Conservation (phyloP, 352 stramenopile genomes). For the Globisporangium nodosum region DNA sequence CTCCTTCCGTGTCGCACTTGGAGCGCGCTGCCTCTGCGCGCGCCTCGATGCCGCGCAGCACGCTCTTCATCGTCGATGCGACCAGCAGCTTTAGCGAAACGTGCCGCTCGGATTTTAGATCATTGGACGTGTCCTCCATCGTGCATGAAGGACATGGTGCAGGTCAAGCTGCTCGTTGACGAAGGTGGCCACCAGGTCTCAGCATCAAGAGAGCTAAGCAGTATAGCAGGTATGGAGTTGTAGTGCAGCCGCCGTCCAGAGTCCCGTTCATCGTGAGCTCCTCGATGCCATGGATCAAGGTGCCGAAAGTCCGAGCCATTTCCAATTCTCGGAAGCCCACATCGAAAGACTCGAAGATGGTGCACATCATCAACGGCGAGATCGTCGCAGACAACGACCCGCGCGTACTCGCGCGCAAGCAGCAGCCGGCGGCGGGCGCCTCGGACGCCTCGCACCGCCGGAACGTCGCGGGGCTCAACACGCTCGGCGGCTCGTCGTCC, state of each 20-base stretch:
- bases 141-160: no score
- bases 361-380: constrained; percentile 88
- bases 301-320: no score
- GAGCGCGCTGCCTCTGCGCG: background rate
- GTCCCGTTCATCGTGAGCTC: no score
- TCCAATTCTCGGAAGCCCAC: no score
- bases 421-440: constrained; percentile 2
- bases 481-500: constrained; percentile 8
- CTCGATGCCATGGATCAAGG: no score
- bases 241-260: no score
- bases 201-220: no score
- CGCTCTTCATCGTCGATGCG: constrained; percentile 2
- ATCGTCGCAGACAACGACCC: constrained; percentile 84
- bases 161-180: no score
- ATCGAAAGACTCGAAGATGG: constrained; percentile 27
- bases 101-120: no score
- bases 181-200: no score
- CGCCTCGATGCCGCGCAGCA: background rate
- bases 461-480: constrained; percentile 19
- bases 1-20: background rate
- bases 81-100: background rate
- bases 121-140: no score
- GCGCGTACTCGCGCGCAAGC: constrained; percentile 34
- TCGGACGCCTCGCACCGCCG: background rate
- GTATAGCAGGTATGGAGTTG: no score